Conservation (phyloP, 2,329 filamentous ascomycete genomes). For the Metarhizium humberi region DNA sequence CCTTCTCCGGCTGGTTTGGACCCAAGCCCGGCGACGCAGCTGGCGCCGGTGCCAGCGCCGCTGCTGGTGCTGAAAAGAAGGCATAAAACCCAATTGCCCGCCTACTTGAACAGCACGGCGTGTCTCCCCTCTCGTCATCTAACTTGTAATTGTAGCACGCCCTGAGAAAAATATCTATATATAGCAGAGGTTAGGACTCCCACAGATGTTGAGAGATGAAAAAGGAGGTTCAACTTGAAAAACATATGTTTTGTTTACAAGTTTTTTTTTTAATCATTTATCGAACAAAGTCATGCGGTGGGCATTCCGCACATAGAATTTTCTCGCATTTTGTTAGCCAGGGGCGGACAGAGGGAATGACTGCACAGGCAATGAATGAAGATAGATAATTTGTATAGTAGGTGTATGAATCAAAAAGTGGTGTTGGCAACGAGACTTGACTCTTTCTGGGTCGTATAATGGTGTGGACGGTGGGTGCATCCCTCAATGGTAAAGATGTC, state of each 20-base stretch:
- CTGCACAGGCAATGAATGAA: background rate
- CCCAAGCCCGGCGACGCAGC: conserved; percentile 7
- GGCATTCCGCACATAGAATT: background rate
- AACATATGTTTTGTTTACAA: background rate
- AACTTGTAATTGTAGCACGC: conserved; percentile 1
- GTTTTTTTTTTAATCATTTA: background rate
- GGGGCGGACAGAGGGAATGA: background rate
- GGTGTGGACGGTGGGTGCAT: too few relatives aligned
- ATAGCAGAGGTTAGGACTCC: too few relatives aligned
- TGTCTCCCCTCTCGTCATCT: background rate
- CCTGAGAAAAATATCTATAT: too few relatives aligned
- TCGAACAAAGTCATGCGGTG: background rate
- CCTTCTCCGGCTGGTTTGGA: conserved; percentile 37
- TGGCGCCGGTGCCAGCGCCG: background rate
- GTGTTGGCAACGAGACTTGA: background rate
- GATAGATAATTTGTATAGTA: conserved; percentile 5
- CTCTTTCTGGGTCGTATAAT: background rate
- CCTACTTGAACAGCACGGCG: background rate
- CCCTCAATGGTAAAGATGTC: too few relatives aligned
- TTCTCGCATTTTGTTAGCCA: conserved; percentile 4
- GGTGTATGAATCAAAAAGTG: conserved; percentile 1
- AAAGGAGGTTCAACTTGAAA: too few relatives aligned
- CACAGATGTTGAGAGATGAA: background rate
- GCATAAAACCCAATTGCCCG: conserved; percentile 4
- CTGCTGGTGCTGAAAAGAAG: conserved; percentile 8